Conservation (phyloP, 768 basidiomycete genomes). For the Tubosaeta sp. region DNA sequence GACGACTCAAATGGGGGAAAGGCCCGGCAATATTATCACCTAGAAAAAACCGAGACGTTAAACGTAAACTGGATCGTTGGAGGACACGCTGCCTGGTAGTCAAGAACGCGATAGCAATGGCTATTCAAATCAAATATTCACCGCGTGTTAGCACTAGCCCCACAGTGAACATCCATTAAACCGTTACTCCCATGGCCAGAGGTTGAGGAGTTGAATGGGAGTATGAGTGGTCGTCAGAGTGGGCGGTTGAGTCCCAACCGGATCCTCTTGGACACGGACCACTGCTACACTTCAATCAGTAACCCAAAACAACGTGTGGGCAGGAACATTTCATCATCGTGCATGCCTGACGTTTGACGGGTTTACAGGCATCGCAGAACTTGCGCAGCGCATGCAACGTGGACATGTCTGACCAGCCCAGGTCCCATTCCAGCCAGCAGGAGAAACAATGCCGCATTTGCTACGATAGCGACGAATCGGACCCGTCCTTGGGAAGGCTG, state of each 20-base stretch:
- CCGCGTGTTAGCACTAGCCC: not conserved
- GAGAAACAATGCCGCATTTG: conserved; percentile 85
- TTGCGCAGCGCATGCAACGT: conserved; percentile 2
- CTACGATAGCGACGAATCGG: conserved; percentile 60
- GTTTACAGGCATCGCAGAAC: not conserved
- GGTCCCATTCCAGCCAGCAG: conserved; percentile 15
- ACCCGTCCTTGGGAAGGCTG: conserved; percentile 62
- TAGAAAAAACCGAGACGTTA: conserved; percentile 11
- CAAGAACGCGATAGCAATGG: not conserved
- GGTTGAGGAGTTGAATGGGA: too few relatives aligned
- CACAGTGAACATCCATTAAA: too few relatives aligned
- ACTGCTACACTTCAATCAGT: conserved; percentile 3
- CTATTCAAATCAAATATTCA: not conserved
- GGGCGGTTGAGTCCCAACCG: conserved; percentile 8
- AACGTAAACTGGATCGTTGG: conserved; percentile 25
- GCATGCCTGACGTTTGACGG: not conserved
- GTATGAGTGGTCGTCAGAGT: too few relatives aligned
- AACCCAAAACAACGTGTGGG: not conserved
- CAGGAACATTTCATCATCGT: not conserved
- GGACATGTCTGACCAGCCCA: conserved; percentile 17
- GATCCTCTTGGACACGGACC: conserved; percentile 6
- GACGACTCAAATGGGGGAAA: conserved; percentile 7
- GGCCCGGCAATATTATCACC: conserved; percentile 9
- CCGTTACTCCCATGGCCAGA: too few relatives aligned
- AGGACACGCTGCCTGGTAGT: conserved; percentile 15